phyloP scores from a whole-genome alignment of 139 green algal genomes.

The Diplosphaera chodatii region DNA sequence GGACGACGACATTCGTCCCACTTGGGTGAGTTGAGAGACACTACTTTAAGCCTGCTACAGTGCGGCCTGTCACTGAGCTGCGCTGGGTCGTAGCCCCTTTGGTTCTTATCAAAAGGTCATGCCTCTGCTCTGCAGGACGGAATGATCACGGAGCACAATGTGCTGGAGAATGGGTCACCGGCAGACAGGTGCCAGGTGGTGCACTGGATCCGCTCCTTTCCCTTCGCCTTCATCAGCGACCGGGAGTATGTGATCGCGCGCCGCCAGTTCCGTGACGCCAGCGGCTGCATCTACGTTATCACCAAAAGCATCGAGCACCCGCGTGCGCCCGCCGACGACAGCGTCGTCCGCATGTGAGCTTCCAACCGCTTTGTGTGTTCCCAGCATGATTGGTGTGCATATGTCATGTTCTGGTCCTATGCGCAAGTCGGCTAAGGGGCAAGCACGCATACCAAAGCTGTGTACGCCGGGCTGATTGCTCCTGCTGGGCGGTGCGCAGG shows the following conservation, averaged over 20 bases:
- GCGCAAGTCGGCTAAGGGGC: too few species aligned
- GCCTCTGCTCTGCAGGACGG: constrained; percentile 39
- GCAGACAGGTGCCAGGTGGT: constrained; percentile 69
- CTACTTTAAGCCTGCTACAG: too few species aligned
- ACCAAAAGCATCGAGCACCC: constrained; percentile 36
- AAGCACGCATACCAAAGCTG: too few species aligned
- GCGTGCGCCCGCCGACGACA: constrained; percentile 10
- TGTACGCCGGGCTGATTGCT: too few species aligned
- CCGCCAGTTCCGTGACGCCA: constrained; percentile 37
- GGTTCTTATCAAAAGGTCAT: constrained; percentile 1
- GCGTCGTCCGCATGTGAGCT: constrained; percentile 33
- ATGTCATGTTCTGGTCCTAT: too few species aligned
- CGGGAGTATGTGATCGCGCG: constrained; percentile 82
- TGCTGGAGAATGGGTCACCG: constrained; percentile 37
- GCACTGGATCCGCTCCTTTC: constrained; percentile 81
- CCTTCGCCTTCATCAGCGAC: constrained; percentile 79
- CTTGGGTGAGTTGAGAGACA: constrained; percentile 64
- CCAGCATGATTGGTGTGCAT: too few species aligned
- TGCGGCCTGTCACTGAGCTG: too few species aligned
- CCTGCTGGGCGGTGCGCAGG: too few species aligned
- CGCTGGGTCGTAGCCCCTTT: too few species aligned
- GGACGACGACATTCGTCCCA: constrained; percentile 61
- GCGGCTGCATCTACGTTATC: constrained; percentile 60
- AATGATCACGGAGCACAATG: constrained; percentile 65
- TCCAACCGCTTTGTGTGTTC: too few species aligned